These are phyloP conservation scores for Capsaspora owczarzaki DNA, from an alignment of 78 protist species.

Conservation along the genomic window DNA sequence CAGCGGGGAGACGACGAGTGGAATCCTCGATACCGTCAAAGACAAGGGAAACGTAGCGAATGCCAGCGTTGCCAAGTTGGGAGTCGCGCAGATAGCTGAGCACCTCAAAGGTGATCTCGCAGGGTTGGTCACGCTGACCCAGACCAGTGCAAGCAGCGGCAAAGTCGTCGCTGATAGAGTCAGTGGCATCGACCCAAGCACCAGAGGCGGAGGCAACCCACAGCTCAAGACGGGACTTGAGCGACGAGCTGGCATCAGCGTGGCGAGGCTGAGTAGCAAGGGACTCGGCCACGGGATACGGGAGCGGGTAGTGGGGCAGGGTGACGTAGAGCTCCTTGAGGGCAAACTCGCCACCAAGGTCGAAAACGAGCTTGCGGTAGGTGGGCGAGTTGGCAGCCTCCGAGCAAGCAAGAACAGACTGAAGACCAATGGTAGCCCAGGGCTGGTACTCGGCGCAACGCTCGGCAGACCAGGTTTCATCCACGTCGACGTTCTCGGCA, in stretches of 20 bases:
- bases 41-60: not conserved
- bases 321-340: not conserved
- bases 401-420: no score
- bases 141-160: not conserved
- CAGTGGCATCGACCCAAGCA: not conserved
- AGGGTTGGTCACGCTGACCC: not conserved
- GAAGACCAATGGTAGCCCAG: no score
- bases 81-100: not conserved
- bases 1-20: not conserved
- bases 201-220: not conserved
- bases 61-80: not conserved
- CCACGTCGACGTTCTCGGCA: not conserved
- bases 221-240: constrained; percentile 1
- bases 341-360: not conserved
- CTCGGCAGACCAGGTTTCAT: no score
- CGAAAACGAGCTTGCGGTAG: not conserved
- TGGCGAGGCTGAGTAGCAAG: not conserved
- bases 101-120: not conserved
- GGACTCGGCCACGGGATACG: not conserved
- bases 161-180: not conserved
- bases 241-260: not conserved
- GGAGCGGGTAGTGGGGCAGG: not conserved
- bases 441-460: not conserved
- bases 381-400: not conserved
- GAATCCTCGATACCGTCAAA: not conserved